Base-by-base conservation (phyloP, 164 flowering plant genomes). In the Kalanchoe fedtschenkoi region DNA sequence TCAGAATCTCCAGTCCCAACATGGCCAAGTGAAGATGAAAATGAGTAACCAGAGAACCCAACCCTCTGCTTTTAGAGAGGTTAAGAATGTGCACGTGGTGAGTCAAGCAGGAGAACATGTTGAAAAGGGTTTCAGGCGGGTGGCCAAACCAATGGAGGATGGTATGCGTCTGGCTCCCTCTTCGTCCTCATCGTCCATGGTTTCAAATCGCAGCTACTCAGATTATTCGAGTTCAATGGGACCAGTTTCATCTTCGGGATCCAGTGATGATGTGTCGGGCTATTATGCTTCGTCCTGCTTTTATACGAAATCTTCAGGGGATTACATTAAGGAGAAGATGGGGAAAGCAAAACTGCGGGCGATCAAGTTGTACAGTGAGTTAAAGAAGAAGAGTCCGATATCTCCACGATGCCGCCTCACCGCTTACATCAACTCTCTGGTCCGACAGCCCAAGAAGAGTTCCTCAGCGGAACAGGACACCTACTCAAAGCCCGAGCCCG, bases 371-470 rank as follows among this genome's bases (percentile, higher is more conserved):
- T 73, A 70, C 57, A 71, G 69, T 1, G 76, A 76, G 41, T 34
- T 76, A 26, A 74, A 74, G 68, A 72, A 72, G 32, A 66, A 67
- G 46, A 74, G 72, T 34, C 80, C 80, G 6, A 69, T 77, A 51
- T 72, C 80, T 5, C 80, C 80, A 0, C 72, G 77, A 2, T 71
- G 76, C n/a, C 69, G 74, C 35, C 63, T 77, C 46, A 61, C 72
- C 10, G 74, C 57, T 44, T 74, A 74, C 32, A 63, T 77, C 28
- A 77, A 74, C 60, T 72, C 80, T 0, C 65, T 77, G 33, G 74
- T 77, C 78, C 10, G 24, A 47, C 55, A 47, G 28, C 21, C 24
- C 56, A 51, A 26, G 9, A 51, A 37, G 13, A 37, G 2, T 8
- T 37, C 39, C 1, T 37, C 56, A 17, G 32, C 21, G 39, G 38